Evolutionary conservation across 2,329 filamentous ascomycete species (phyloP).

Genomic region (Colletotrichum sublineola): DNA sequence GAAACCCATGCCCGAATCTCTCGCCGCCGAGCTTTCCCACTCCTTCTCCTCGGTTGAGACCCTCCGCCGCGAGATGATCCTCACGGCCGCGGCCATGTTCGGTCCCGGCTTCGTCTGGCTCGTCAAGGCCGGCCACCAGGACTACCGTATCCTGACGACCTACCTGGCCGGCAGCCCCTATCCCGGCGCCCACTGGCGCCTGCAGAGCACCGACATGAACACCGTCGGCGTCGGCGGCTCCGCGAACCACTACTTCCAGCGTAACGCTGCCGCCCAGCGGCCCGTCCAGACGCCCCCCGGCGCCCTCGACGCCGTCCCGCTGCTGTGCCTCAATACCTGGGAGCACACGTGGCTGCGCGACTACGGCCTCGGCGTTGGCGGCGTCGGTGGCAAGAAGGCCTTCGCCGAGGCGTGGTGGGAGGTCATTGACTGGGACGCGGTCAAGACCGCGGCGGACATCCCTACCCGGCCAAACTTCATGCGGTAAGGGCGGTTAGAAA

Average conservation of each 20-base stretch:
- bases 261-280: slow-evolving; percentile 49
- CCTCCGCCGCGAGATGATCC: slow-evolving; percentile 82
- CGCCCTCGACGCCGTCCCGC: slow-evolving; percentile 77
- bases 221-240: slow-evolving; percentile 61
- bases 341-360: slow-evolving; percentile 92
- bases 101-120: slow-evolving; percentile 98
- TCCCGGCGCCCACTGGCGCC: slow-evolving; percentile 84
- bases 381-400: slow-evolving; percentile 78
- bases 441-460: slow-evolving; percentile 58
- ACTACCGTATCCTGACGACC: slow-evolving; percentile 81
- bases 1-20: slow-evolving; percentile 66
- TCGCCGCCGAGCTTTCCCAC: slow-evolving; percentile 72
- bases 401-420: slow-evolving; percentile 91
- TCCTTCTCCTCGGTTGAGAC: slow-evolving; percentile 88
- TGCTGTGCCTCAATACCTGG: slow-evolving; percentile 96
- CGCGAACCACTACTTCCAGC: slow-evolving; percentile 55
- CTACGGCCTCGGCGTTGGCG: slow-evolving; percentile 72
- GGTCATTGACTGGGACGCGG: slow-evolving; percentile 85
- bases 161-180: slow-evolving; percentile 94
- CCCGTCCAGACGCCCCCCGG: slow-evolving; percentile 67
- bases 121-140: slow-evolving; percentile 68
- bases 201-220: slow-evolving; percentile 78
- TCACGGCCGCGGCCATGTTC: slow-evolving; percentile 91
- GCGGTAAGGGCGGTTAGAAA: slow-evolving; percentile 4
- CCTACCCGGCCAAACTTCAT: slow-evolving; percentile 27